Conservation (phyloP, 2,329 filamentous ascomycete species). For the Colletotrichum higginsianum region DNA sequence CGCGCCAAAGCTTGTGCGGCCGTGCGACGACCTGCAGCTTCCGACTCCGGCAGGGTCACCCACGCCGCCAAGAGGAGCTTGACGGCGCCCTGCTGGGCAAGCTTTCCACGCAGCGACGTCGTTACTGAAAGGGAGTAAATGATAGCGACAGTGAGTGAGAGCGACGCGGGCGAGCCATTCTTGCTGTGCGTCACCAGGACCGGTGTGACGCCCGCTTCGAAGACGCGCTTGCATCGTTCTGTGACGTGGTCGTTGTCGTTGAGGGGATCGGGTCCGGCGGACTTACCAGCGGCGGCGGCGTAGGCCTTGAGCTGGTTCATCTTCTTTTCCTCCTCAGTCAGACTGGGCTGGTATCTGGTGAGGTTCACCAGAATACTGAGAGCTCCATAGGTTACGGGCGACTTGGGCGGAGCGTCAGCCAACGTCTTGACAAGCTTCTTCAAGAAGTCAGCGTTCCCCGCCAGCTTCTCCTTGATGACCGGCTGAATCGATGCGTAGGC, state of each 20-base stretch:
- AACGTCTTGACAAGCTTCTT: constrained; percentile 78
- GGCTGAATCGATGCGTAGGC: constrained; percentile 92
- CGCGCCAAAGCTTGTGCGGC: constrained; percentile 87
- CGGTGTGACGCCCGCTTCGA: constrained; percentile 84
- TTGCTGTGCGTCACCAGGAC: constrained; percentile 84
- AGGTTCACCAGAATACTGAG: constrained; percentile 90
- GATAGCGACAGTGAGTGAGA: constrained; percentile 82
- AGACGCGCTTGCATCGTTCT: constrained; percentile 81
- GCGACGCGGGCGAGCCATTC: constrained; percentile 77
- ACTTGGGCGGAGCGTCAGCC: constrained; percentile 70
- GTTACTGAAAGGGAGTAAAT: constrained; percentile 83
- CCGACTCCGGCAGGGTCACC: constrained; percentile 71
- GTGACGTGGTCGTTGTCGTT: constrained; percentile 84
- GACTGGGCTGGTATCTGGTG: constrained; percentile 81
- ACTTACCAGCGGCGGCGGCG: constrained; percentile 84
- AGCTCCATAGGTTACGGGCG: constrained; percentile 85
- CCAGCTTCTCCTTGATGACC: constrained; percentile 85
- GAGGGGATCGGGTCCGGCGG: constrained; percentile 74
- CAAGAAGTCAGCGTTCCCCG: constrained; percentile 77
- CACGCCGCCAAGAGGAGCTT: constrained; percentile 84
- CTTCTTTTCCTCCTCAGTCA: constrained; percentile 92
- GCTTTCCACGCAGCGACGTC: constrained; percentile 79
- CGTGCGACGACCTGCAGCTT: constrained; percentile 64
- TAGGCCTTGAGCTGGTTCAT: constrained; percentile 95
- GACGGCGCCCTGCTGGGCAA: constrained; percentile 95